Percentiles rank a stretch among this genome's conserved stretches.
Evolutionary conservation across 345 rosid genomes (phyloP).

Genomic region (Euphorbia peplus): DNA sequence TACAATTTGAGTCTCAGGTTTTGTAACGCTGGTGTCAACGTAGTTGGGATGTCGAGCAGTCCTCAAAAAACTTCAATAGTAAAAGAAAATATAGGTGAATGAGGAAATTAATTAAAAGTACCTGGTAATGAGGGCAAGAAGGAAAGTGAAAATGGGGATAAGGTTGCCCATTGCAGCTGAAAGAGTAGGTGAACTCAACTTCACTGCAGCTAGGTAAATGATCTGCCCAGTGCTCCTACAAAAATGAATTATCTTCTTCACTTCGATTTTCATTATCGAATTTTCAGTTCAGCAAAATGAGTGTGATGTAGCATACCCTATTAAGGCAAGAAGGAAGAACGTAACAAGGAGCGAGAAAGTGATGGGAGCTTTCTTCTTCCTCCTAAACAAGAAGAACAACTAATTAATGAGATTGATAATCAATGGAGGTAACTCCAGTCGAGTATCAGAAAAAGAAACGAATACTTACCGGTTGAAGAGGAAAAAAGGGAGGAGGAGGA

Average conservation of each 20-base stretch:
- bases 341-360: conserved; percentile 25
- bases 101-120: not conserved
- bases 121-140: conserved; percentile 38
- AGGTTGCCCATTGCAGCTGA: conserved; percentile 36
- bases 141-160: conserved; percentile 37
- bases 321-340: conserved; percentile 41
- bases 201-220: conserved; percentile 21
- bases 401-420: no score
- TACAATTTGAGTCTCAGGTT: no score
- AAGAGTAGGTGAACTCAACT: conserved; percentile 38
- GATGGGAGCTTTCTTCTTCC: conserved; percentile 33
- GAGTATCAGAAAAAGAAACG: no score
- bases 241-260: not conserved
- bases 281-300: no score
- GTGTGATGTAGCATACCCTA: conserved; percentile 29
- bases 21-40: no score
- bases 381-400: no score
- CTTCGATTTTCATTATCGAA: no score
- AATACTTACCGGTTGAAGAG: conserved; percentile 40
- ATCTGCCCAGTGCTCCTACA: conserved; percentile 43
- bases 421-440: no score
- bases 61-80: no score
- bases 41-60: no score
- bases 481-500: conserved; percentile 42
- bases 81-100: not conserved